Evolutionary conservation across 352 stramenopile genomes (phyloP).

Genomic region (Globisporangium viniferum): DNA sequence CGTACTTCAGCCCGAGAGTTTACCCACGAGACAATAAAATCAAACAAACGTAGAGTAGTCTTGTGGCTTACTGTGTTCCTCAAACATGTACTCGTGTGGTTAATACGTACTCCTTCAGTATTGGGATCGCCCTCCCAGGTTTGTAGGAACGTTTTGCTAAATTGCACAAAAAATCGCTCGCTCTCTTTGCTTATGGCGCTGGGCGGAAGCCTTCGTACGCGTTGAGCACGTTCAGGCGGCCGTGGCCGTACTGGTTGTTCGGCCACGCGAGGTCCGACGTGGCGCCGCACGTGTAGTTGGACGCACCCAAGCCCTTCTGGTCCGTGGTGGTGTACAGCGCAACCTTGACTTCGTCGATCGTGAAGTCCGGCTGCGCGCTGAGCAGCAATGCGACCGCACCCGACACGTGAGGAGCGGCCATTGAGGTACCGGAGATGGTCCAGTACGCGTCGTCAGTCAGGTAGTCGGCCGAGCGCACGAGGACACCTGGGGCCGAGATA

Average conservation of each 20-base stretch:
- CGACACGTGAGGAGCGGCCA: slow-evolving; percentile 26
- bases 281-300: too few relatives aligned
- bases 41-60: too few relatives aligned
- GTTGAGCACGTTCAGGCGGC: slow-evolving; percentile 15
- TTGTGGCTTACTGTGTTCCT: too few relatives aligned
- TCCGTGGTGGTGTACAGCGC: slow-evolving; percentile 7
- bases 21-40: too few relatives aligned
- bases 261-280: slow-evolving; percentile 11
- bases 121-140: too few relatives aligned
- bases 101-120: too few relatives aligned
- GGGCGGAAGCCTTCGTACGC: slow-evolving; percentile 18
- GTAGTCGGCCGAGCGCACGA: slow-evolving; percentile 5
- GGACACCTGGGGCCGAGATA: slow-evolving; percentile 27
- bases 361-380: slow-evolving; percentile 19
- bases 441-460: neutral
- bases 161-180: too few relatives aligned
- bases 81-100: too few relatives aligned
- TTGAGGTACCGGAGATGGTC: slow-evolving; percentile 1
- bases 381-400: slow-evolving; percentile 25
- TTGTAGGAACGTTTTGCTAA: too few relatives aligned
- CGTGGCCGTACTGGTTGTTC: neutral
- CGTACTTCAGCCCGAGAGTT: too few relatives aligned
- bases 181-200: neutral
- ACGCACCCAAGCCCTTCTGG: too few relatives aligned
- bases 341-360: slow-evolving; percentile 18